phyloP scores from a whole-genome alignment of 202 grass and related monocot genomes.

The Zoysia matrella region DNA sequence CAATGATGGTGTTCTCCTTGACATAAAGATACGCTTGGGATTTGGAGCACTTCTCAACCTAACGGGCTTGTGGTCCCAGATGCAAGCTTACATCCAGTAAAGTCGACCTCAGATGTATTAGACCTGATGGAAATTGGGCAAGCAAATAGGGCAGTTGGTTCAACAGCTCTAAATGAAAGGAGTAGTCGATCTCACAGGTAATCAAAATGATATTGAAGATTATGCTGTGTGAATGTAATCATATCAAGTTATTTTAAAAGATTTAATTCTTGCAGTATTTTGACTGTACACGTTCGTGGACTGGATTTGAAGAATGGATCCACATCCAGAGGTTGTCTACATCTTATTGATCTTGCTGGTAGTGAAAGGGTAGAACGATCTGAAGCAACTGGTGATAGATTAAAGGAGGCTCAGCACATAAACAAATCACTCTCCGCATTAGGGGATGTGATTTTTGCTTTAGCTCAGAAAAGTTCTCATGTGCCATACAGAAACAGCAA shows the following conservation, averaged over 20 bases:
- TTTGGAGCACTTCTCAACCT: constrained; percentile 96
- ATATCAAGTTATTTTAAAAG: constrained; percentile 34
- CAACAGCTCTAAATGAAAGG: constrained; percentile 92
- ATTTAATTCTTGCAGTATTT: constrained; percentile 64
- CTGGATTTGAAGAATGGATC: constrained; percentile 91
- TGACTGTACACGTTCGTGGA: constrained; percentile 95
- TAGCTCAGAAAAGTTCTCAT: constrained; percentile 74
- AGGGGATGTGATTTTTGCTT: constrained; percentile 89
- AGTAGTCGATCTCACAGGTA: constrained; percentile 97
- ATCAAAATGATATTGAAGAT: not conserved
- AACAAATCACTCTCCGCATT: constrained; percentile 94
- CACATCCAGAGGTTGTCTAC: constrained; percentile 79
- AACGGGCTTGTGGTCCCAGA: constrained; percentile 93
- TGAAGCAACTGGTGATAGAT: constrained; percentile 93
- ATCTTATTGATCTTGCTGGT: constrained; percentile 97
- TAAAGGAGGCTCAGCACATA: constrained; percentile 94
- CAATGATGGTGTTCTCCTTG: constrained; percentile 38
- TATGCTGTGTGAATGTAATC: not conserved
- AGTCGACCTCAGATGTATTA: constrained; percentile 90
- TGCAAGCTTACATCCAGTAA: constrained; percentile 81
- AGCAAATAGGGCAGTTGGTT: constrained; percentile 93
- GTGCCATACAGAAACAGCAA: constrained; percentile 92
- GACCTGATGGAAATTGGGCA: constrained; percentile 96
- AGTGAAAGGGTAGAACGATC: constrained; percentile 93
- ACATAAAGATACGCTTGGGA: constrained; percentile 76